A percentile compares a stretch with the other conserved stretches of the same genome.
phyloP scores from a whole-genome alignment of 2,329 filamentous ascomycete genomes.

The Dactylonectria estremocensis region DNA sequence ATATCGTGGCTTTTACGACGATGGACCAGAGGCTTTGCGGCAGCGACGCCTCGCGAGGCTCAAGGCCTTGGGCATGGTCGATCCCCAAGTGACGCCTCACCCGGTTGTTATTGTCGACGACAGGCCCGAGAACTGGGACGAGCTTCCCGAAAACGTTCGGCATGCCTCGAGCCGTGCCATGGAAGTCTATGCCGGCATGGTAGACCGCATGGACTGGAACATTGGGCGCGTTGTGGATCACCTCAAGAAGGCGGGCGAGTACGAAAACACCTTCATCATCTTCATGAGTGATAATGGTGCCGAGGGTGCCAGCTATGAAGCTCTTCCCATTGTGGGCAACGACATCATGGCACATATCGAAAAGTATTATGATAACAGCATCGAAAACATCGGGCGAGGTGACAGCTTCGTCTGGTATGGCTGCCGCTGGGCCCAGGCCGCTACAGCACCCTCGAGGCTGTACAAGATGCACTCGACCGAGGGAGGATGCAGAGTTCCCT shows the following conservation, averaged over 20 bases:
- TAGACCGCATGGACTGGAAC: conserved; percentile 72
- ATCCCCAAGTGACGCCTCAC: conserved; percentile 63
- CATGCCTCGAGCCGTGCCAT: conserved; percentile 67
- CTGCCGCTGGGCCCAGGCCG: conserved; percentile 46
- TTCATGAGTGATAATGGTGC: conserved; percentile 76
- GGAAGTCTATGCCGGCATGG: conserved; percentile 76
- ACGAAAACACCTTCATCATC: conserved; percentile 75
- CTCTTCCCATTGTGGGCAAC: conserved; percentile 15
- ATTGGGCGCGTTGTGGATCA: conserved; percentile 72
- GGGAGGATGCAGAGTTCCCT: conserved; percentile 67
- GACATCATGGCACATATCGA: conserved; percentile 38
- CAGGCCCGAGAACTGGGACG: conserved; percentile 62
- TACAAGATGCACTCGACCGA: conserved; percentile 60
- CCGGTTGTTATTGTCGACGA: conserved; percentile 54
- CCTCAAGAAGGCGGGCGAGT: conserved; percentile 68
- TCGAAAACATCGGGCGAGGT: conserved; percentile 24
- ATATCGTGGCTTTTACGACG: conserved; percentile 72
- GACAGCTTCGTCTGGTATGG: conserved; percentile 25
- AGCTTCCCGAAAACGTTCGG: conserved; percentile 60
- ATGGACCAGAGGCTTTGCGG: conserved; percentile 70
- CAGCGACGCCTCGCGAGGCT: conserved; percentile 66
- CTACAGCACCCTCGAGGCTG: conserved; percentile 55
- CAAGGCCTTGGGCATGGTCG: conserved; percentile 69
- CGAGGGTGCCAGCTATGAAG: conserved; percentile 65
- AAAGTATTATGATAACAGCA: conserved; percentile 30